Percentiles rank a stretch among this genome's conserved stretches.
Evolutionary conservation across 139 green algal species (phyloP).

Genomic region (Penium margaritaceum): DNA sequence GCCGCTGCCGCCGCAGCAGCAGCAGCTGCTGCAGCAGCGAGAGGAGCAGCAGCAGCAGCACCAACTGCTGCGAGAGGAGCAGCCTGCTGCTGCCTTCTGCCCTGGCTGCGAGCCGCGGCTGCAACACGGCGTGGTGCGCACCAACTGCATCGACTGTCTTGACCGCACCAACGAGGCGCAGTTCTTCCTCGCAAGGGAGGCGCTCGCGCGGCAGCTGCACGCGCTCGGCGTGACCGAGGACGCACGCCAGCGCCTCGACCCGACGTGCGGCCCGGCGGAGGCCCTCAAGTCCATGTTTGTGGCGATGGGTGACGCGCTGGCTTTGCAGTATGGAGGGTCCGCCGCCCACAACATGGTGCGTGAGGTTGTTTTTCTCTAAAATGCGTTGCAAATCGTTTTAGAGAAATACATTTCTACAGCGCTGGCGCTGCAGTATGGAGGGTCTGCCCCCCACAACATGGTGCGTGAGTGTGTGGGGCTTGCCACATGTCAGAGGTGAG

Average conservation of each 20-base stretch:
- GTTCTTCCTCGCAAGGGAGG: constrained; percentile 69
- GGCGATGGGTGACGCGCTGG: constrained; percentile 75
- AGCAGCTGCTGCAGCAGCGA: no score
- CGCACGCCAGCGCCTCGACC: constrained; percentile 61
- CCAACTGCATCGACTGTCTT: constrained; percentile 97
- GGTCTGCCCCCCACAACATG: no score
- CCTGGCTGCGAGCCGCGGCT: constrained; percentile 7
- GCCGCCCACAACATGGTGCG: constrained; percentile 82
- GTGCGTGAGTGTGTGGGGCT: no score
- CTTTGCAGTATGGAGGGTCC: constrained; percentile 78
- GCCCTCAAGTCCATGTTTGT: constrained; percentile 84
- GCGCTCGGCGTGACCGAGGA: constrained; percentile 27
- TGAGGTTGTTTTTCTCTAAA: no score
- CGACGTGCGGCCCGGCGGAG: constrained; percentile 50
- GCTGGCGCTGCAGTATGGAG: no score
- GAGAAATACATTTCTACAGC: no score
- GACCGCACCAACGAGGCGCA: constrained; percentile 93
- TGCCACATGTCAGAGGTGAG: no score
- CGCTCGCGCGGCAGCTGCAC: constrained; percentile 63
- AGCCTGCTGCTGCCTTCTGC: no score
- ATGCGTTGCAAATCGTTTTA: no score
- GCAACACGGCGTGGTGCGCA: constrained; percentile 52
- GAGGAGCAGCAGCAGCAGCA: no score
- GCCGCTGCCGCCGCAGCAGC: no score
- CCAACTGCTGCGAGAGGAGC: no score